phyloP scores from a whole-genome alignment of 306 rosid species.

The Abrus pulchellus region DNA sequence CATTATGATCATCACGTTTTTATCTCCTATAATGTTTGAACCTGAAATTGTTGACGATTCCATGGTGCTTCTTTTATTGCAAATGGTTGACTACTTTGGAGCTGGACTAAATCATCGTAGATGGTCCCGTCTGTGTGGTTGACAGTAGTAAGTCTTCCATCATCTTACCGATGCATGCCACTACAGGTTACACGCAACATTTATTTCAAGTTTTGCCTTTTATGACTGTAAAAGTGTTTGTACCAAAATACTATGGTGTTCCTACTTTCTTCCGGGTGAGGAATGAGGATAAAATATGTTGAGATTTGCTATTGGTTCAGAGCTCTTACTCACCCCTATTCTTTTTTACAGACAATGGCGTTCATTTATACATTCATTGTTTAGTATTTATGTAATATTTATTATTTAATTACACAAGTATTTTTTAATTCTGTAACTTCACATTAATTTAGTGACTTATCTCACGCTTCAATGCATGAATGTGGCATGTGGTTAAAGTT shows the following conservation, averaged over 20 bases:
- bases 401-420: neutral
- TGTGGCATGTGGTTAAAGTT: conserved; percentile 21
- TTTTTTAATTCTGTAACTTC: neutral
- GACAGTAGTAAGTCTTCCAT: conserved; percentile 26
- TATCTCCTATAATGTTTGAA: conserved; percentile 38
- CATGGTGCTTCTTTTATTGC: conserved; percentile 39
- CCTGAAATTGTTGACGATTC: conserved; percentile 26
- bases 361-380: neutral
- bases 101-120: conserved; percentile 27
- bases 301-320: conserved; percentile 12
- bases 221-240: conserved; percentile 33
- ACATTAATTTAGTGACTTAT: neutral
- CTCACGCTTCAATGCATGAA: conserved; percentile 3
- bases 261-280: conserved; percentile 13
- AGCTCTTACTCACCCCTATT: neutral
- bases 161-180: conserved; percentile 12
- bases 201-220: conserved; percentile 27
- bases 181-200: conserved; percentile 17
- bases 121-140: conserved; percentile 35
- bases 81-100: conserved; percentile 38
- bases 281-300: conserved; percentile 32
- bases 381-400: neutral
- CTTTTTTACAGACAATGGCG: neutral
- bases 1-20: conserved; percentile 40
- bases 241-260: conserved; percentile 12